Percentiles rank a stretch among this genome's conserved stretches.
phyloP scores from a whole-genome alignment of 305 asterid genomes.

The Coffea humblotiana region DNA sequence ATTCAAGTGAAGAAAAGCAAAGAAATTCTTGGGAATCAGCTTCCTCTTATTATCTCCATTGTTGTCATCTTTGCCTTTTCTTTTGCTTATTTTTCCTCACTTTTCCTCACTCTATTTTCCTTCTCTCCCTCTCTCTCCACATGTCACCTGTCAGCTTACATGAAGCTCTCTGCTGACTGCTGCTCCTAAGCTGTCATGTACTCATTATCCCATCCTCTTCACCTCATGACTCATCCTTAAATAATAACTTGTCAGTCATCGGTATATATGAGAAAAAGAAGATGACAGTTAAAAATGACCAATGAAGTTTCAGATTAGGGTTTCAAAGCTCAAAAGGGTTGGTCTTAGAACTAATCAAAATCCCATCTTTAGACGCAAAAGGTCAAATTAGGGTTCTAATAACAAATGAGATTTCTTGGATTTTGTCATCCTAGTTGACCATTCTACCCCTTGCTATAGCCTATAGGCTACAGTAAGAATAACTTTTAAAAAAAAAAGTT shows the following conservation, averaged over 20 bases:
- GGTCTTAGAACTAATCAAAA: conserved; percentile 25
- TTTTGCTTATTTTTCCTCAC: conserved; percentile 9
- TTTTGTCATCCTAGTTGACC: conserved; percentile 25
- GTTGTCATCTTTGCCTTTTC: conserved; percentile 26
- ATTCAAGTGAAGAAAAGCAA: conserved; percentile 27
- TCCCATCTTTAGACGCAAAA: conserved; percentile 26
- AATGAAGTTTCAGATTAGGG: conserved; percentile 44
- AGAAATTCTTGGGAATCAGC: conserved; percentile 24
- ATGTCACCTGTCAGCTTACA: conserved; percentile 49
- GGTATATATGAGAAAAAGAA: conserved; percentile 1
- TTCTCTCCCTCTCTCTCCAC: conserved; percentile 30
- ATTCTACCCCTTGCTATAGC: conserved; percentile 27
- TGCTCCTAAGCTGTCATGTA: conserved; percentile 42
- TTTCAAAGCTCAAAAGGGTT: conserved; percentile 32
- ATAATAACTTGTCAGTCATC: conserved; percentile 40
- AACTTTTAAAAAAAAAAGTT: not conserved
- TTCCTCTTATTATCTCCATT: conserved; percentile 20
- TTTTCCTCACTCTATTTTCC: conserved; percentile 16
- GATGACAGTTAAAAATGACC: conserved; percentile 39
- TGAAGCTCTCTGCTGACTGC: conserved; percentile 20
- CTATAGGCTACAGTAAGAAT: not conserved
- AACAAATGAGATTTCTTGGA: conserved; percentile 22
- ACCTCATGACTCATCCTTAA: conserved; percentile 40
- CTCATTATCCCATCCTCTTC: conserved; percentile 36
- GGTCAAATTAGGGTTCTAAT: conserved; percentile 23